These are phyloP conservation scores for Epichloe coenophiala DNA, from an alignment of 2,329 filamentous ascomycete species.

Conservation along the genomic window DNA sequence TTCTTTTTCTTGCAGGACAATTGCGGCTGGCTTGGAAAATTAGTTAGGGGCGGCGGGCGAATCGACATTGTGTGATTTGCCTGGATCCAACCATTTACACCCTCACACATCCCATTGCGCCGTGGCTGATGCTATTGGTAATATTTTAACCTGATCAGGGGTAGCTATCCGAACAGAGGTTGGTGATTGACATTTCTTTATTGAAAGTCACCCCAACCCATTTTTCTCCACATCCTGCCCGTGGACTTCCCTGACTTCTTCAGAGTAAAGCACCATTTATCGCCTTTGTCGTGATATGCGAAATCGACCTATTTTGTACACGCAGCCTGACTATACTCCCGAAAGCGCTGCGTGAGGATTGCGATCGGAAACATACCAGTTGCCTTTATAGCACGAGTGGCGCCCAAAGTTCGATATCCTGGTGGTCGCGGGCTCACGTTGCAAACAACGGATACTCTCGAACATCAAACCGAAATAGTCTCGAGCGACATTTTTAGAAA, in stretches of 20 bases:
- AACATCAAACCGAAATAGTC: neutral
- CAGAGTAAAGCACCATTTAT: neutral
- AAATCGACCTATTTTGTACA: neutral
- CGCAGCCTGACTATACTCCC: neutral
- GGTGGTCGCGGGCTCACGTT: neutral
- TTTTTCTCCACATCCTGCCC: neutral
- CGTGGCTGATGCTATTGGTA: constrained; percentile 2
- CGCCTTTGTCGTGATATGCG: neutral
- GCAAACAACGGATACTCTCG: neutral
- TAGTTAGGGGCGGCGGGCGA: constrained; percentile 1
- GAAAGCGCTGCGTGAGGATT: neutral
- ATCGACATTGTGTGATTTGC: constrained; percentile 3
- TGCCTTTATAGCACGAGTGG: neutral
- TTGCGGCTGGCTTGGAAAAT: constrained; percentile 1
- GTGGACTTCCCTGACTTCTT: neutral
- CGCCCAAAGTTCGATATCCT: neutral
- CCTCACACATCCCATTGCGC: constrained; percentile 2
- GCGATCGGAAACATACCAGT: neutral
- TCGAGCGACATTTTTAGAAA: neutral
- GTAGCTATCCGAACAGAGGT: constrained; percentile 2
- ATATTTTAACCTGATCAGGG: constrained; percentile 1
- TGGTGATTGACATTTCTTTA: constrained; percentile 2
- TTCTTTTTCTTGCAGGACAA: constrained; percentile 2
- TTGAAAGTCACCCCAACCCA: neutral
- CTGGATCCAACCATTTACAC: constrained; percentile 5